phyloP scores from a whole-genome alignment of 805 yeast genomes.

The Pichia manshurica region DNA sequence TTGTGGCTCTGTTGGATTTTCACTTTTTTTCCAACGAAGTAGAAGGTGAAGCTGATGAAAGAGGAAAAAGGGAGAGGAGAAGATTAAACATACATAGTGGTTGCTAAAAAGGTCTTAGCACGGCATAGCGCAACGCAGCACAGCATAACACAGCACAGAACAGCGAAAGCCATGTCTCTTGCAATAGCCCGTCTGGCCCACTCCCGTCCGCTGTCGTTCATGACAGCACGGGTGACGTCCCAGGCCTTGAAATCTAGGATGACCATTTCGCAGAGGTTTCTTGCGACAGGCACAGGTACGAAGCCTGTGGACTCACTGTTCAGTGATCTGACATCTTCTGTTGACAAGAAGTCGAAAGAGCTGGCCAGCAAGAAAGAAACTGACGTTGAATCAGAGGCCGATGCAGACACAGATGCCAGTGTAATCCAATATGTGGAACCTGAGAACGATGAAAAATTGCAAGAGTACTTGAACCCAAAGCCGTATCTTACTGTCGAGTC shows the following conservation, averaged over 20 bases:
- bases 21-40: neutral
- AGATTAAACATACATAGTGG: neutral
- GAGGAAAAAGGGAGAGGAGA: neutral
- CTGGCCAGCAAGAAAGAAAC: slow-evolving; percentile 8
- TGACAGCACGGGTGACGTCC: too few relatives aligned
- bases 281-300: slow-evolving; percentile 6
- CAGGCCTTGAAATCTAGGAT: too few relatives aligned
- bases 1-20: neutral
- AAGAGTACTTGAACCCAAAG: slow-evolving; percentile 45
- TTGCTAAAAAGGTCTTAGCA: too few relatives aligned
- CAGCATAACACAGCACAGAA: neutral
- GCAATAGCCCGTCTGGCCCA: slow-evolving; percentile 3
- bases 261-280: neutral
- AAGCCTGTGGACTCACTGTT: slow-evolving; percentile 23
- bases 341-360: slow-evolving; percentile 7
- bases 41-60: neutral
- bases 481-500: slow-evolving; percentile 51
- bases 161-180: slow-evolving; percentile 1
- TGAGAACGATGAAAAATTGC: slow-evolving; percentile 34
- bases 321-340: slow-evolving; percentile 23
- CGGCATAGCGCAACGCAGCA: neutral
- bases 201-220: neutral
- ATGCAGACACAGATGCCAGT: slow-evolving; percentile 9
- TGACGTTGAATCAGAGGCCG: slow-evolving; percentile 3
- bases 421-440: slow-evolving; percentile 22